A percentile compares a stretch with the other conserved stretches of the same genome.
These are phyloP conservation scores for Dactylonectria macrodidyma DNA, from an alignment of 2,329 filamentous ascomycete species.

Conservation along the genomic window DNA sequence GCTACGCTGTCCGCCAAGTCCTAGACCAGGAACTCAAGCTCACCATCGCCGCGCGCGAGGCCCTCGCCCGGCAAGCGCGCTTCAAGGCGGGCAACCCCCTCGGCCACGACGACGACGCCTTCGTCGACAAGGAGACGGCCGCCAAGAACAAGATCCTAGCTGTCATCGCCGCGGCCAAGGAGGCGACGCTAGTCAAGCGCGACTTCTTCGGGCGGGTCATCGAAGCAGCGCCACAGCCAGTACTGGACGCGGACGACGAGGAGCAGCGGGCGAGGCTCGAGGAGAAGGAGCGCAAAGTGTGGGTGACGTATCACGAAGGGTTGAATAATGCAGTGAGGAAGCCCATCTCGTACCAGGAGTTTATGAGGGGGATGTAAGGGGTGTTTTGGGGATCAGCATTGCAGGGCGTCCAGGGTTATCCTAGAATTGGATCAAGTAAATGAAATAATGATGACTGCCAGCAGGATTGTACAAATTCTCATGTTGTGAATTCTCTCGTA, in stretches of 20 bases:
- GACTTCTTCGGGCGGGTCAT: conserved; percentile 91
- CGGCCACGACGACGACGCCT: conserved; percentile 41
- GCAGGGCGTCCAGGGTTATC: conserved; percentile 4
- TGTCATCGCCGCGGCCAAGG: conserved; percentile 50
- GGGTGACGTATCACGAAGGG: conserved; percentile 92
- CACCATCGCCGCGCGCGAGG: conserved; percentile 77
- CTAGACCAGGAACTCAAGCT: conserved; percentile 91
- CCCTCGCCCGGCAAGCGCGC: conserved; percentile 75
- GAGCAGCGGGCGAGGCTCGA: conserved; percentile 49
- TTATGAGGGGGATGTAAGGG: conserved; percentile 75
- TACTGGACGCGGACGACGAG: conserved; percentile 57
- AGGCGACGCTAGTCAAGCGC: conserved; percentile 69
- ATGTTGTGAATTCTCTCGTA: conserved; percentile 25
- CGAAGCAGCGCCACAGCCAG: conserved; percentile 56
- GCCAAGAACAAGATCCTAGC: conserved; percentile 52
- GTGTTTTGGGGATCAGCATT: background rate
- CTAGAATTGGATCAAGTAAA: background rate
- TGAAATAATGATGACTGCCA: conserved; percentile 1
- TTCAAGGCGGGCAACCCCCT: conserved; percentile 66
- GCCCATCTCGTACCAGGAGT: conserved; percentile 84
- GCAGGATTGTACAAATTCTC: conserved; percentile 1
- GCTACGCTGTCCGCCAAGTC: conserved; percentile 95
- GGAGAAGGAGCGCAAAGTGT: conserved; percentile 74
- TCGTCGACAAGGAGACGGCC: conserved; percentile 57
- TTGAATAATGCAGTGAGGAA: conserved; percentile 94